A percentile compares a stretch with the other conserved stretches of the same genome.
Evolutionary conservation across 495 filamentous ascomycete genomes (phyloP).

Genomic region (Aspergillus wentii): DNA sequence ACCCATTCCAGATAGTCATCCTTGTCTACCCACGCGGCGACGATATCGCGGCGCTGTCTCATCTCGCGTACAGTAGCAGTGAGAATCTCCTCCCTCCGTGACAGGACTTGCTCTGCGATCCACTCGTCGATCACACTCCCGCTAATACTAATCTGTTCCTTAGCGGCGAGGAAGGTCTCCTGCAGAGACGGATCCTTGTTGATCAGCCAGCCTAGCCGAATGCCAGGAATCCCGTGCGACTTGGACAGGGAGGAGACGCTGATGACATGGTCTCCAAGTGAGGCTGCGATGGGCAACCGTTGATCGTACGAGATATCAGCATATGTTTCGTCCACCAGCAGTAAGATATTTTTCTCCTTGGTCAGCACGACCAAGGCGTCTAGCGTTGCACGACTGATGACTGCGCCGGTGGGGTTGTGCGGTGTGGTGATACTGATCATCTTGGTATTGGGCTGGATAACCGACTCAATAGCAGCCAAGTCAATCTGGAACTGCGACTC

Average conservation of each 20-base stretch:
- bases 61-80: not conserved
- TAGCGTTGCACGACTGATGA: no score
- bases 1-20: conserved; percentile 1
- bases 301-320: no score
- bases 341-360: no score
- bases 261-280: conserved; percentile 2
- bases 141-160: conserved; percentile 3
- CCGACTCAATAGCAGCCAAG: no score
- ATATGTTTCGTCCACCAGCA: no score
- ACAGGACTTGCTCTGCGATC: not conserved
- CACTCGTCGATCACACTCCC: conserved; percentile 2
- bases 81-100: not conserved
- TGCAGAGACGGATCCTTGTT: not conserved
- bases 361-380: no score
- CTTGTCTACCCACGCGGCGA: conserved; percentile 1
- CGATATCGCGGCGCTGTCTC: not conserved
- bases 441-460: no score
- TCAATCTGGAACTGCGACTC: no score
- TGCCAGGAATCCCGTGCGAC: not conserved
- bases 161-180: conserved; percentile 1
- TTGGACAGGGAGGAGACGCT: conserved; percentile 2
- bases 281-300: no score
- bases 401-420: no score
- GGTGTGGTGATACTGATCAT: no score
- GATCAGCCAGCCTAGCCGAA: conserved; percentile 1